Evolutionary conservation across 208 protist species (phyloP).

Genomic region (Trypanosoma boissoni): DNA sequence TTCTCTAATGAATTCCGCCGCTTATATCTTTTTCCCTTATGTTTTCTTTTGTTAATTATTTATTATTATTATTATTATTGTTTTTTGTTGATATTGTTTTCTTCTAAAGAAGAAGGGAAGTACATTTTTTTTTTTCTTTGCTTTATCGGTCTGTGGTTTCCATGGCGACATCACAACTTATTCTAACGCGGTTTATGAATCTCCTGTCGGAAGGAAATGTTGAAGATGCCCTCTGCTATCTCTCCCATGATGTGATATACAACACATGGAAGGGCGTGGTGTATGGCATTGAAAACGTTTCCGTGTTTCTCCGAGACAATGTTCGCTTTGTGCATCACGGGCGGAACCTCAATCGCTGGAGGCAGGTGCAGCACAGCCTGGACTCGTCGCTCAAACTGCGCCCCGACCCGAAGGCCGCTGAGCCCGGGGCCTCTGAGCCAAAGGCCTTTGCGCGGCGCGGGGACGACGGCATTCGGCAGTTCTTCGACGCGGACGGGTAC

Average conservation of each 20-base stretch:
- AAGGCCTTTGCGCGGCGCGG: background rate
- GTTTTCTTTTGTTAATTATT: no score
- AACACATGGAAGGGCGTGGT: conserved; percentile 79
- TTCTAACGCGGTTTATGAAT: conserved; percentile 59
- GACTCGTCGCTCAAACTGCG: conserved; percentile 25
- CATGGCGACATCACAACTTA: conserved; percentile 56
- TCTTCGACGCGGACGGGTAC: conserved; percentile 50
- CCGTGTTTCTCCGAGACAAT: conserved; percentile 75
- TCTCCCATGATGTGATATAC: conserved; percentile 70
- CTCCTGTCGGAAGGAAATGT: conserved; percentile 51
- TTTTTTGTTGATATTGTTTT: background rate
- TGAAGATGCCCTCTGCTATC: conserved; percentile 56
- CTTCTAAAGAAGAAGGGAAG: conserved; percentile 1
- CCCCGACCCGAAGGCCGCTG: background rate
- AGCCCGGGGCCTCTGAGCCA: background rate
- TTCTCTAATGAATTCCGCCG: no score
- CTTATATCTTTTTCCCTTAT: no score
- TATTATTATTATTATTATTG: no score
- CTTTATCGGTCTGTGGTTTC: background rate
- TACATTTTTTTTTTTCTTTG: conserved; percentile 11
- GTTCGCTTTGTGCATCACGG: conserved; percentile 66
- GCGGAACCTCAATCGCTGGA: conserved; percentile 63
- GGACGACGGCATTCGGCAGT: background rate
- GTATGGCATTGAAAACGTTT: conserved; percentile 69
- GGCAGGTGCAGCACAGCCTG: conserved; percentile 67